Evolutionary conservation across 2,329 filamentous ascomycete species (phyloP).

Genomic region (Penicillium brevicompactum): DNA sequence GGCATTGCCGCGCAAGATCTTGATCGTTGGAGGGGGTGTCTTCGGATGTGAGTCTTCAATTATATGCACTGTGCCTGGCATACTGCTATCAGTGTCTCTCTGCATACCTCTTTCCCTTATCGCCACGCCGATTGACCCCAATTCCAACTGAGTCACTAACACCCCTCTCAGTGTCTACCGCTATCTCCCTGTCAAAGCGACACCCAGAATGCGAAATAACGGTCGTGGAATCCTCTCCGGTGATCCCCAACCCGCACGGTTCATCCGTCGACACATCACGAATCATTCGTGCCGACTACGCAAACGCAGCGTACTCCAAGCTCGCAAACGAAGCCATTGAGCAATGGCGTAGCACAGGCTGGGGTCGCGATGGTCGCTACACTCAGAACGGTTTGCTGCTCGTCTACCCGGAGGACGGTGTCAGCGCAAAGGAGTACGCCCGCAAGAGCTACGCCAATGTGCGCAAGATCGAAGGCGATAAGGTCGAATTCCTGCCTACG

Average conservation of each 20-base stretch:
- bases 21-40: conserved; percentile 47
- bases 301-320: conserved; percentile 72
- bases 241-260: conserved; percentile 60
- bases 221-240: conserved; percentile 57
- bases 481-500: conserved; percentile 37
- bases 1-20: conserved; percentile 38
- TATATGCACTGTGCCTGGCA: neutral
- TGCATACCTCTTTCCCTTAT: neutral
- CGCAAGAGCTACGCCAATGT: conserved; percentile 46
- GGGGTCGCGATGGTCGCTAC: conserved; percentile 48
- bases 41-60: conserved; percentile 43
- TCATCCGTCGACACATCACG: conserved; percentile 63
- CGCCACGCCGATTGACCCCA: neutral
- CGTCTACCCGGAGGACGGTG: conserved; percentile 37
- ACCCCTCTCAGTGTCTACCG: conserved; percentile 56
- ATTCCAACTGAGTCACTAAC: conserved; percentile 4
- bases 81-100: neutral
- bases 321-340: conserved; percentile 72
- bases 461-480: conserved; percentile 34
- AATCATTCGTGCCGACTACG: conserved; percentile 75
- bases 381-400: conserved; percentile 47
- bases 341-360: conserved; percentile 60
- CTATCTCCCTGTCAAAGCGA: conserved; percentile 69
- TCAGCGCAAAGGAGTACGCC: conserved; percentile 38
- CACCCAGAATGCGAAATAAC: conserved; percentile 56